phyloP scores from a whole-genome alignment of 1,139 yeast species.

The Oligophagozyma castellii region DNA sequence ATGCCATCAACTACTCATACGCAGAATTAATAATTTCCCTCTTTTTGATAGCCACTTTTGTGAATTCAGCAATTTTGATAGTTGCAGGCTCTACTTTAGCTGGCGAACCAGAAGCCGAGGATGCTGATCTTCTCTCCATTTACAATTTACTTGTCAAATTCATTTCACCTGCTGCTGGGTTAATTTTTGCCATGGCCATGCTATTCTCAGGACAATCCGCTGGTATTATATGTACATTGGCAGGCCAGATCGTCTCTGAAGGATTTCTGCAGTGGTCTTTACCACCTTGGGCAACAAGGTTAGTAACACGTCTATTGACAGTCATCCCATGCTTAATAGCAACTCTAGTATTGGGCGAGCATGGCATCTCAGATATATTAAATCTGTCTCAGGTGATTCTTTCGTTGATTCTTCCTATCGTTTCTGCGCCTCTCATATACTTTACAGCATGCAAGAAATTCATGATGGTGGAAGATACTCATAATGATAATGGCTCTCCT shows the following conservation, averaged over 20 bases:
- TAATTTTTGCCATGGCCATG: slow-evolving; percentile 82
- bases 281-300: slow-evolving; percentile 74
- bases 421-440: slow-evolving; percentile 77
- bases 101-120: slow-evolving; percentile 55
- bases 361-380: slow-evolving; percentile 67
- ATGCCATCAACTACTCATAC: slow-evolving; percentile 57
- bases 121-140: slow-evolving; percentile 79
- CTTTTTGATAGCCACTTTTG: slow-evolving; percentile 71
- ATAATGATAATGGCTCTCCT: slow-evolving; percentile 9
- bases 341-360: slow-evolving; percentile 65
- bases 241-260: slow-evolving; percentile 94
- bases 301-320: slow-evolving; percentile 74
- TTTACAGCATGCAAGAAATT: slow-evolving; percentile 63
- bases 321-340: slow-evolving; percentile 80
- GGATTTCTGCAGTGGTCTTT: slow-evolving; percentile 81
- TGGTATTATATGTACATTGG: slow-evolving; percentile 93
- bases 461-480: slow-evolving; percentile 49
- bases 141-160: slow-evolving; percentile 59
- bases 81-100: slow-evolving; percentile 76
- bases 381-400: slow-evolving; percentile 83
- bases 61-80: slow-evolving; percentile 69
- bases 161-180: slow-evolving; percentile 83
- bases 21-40: slow-evolving; percentile 65
- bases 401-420: slow-evolving; percentile 73
- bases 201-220: slow-evolving; percentile 96